phyloP scores from a whole-genome alignment of 192 early-diverging fungal species.

The Linnemannia schmuckeri region DNA sequence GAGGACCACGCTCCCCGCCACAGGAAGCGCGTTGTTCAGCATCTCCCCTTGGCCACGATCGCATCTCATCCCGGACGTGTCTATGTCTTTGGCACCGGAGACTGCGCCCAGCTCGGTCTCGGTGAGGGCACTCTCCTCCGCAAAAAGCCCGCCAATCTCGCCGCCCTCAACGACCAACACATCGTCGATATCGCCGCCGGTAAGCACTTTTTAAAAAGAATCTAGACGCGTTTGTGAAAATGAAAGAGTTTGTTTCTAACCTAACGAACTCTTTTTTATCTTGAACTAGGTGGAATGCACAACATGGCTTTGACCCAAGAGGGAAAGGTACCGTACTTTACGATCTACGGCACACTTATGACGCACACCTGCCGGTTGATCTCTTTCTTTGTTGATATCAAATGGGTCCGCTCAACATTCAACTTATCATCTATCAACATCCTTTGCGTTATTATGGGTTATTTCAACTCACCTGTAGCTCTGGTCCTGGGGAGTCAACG shows the following conservation, averaged over 20 bases:
- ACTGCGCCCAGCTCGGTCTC: slow-evolving; percentile 92
- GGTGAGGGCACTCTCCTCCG: slow-evolving; percentile 87
- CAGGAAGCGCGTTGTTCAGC: slow-evolving; percentile 1
- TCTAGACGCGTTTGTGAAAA: neutral
- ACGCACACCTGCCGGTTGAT: neutral
- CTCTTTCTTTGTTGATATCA: neutral
- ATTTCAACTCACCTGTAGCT: slow-evolving; percentile 57
- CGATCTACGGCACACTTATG: neutral
- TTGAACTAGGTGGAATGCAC: slow-evolving; percentile 78
- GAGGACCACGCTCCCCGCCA: neutral
- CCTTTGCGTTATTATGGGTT: neutral
- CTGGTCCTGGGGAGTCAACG: slow-evolving; percentile 97
- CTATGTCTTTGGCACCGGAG: slow-evolving; percentile 90
- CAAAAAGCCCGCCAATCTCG: slow-evolving; percentile 79
- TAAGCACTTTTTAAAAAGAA: neutral
- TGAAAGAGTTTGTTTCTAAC: neutral
- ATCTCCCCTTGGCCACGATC: slow-evolving; percentile 16
- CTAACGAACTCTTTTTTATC: neutral
- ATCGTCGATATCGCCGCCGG: slow-evolving; percentile 83
- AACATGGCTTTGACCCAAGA: slow-evolving; percentile 80
- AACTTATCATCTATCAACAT: neutral
- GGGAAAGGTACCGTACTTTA: slow-evolving; percentile 70
- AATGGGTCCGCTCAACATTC: neutral
- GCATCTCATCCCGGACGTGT: slow-evolving; percentile 66
- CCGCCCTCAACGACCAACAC: slow-evolving; percentile 73